Conservation (phyloP, 2,329 filamentous ascomycete genomes). For the Allantophomopsis lycopodina region DNA sequence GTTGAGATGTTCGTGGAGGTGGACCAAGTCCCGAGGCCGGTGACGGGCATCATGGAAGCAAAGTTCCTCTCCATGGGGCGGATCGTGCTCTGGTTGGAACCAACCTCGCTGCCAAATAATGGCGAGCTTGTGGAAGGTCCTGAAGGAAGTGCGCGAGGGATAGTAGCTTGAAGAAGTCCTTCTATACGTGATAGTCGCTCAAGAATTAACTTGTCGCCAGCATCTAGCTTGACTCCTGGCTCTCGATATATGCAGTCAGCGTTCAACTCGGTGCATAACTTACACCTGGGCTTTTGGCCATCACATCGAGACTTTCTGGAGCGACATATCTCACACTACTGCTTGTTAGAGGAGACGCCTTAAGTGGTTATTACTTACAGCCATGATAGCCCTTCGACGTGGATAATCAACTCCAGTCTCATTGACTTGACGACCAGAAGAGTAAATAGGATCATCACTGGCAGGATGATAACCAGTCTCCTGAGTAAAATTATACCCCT, state of each 20-base stretch:
- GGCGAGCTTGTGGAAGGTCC: conserved; percentile 48
- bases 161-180: conserved; percentile 58
- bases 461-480: too few species aligned
- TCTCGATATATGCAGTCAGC: conserved; percentile 77
- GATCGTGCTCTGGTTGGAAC: conserved; percentile 40
- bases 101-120: conserved; percentile 49
- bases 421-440: conserved; percentile 47
- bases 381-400: conserved; percentile 49
- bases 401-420: conserved; percentile 50
- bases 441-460: conserved; percentile 39
- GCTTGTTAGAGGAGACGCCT: conserved; percentile 3
- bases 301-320: conserved; percentile 71
- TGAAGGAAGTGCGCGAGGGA: conserved; percentile 33
- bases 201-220: conserved; percentile 74
- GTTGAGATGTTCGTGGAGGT: conserved; percentile 59
- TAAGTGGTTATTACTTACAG: conserved; percentile 30
- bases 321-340: conserved; percentile 66
- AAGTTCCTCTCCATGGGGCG: conserved; percentile 31
- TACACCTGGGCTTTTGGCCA: conserved; percentile 69
- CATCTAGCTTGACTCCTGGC: conserved; percentile 76
- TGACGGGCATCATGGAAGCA: conserved; percentile 41
- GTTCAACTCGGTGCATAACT: conserved; percentile 68
- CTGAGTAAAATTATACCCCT: too few species aligned
- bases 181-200: conserved; percentile 70
- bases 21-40: conserved; percentile 61